These are phyloP conservation scores for Clarireedia hainanense DNA, from an alignment of 2,329 filamentous ascomycete species.

Conservation along the genomic window DNA sequence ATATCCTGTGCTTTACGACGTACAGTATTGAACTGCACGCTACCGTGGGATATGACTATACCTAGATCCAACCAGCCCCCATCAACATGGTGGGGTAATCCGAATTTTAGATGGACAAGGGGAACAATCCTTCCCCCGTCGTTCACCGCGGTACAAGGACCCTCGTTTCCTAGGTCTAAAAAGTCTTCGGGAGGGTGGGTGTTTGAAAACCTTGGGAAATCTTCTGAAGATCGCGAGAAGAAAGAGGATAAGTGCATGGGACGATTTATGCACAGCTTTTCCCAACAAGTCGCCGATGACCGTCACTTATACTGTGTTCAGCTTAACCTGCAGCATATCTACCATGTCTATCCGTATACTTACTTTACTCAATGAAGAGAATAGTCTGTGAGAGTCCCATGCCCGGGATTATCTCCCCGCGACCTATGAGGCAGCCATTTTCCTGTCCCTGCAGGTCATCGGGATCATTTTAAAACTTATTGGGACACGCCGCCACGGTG, in stretches of 20 bases:
- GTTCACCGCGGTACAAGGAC: constrained; percentile 1
- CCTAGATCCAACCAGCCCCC: neutral
- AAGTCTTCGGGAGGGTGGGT: no score
- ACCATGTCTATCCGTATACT: neutral
- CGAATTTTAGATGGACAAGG: constrained; percentile 1
- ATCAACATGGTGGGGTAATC: constrained; percentile 5
- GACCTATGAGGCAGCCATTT: neutral
- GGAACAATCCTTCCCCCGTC: neutral
- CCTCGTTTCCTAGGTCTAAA: neutral
- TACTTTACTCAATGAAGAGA: neutral
- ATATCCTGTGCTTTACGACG: neutral
- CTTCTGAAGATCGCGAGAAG: constrained; percentile 2
- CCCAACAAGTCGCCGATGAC: constrained; percentile 3
- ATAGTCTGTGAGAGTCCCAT: neutral
- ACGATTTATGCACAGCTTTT: neutral
- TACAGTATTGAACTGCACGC: neutral
- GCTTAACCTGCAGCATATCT: neutral
- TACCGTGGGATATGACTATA: neutral
- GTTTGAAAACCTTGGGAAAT: no score
- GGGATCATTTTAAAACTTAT: neutral
- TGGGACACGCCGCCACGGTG: neutral
- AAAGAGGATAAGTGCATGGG: neutral
- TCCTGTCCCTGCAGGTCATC: neutral
- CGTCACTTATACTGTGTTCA: neutral
- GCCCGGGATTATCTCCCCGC: neutral